Percentiles rank a stretch among this genome's conserved stretches.
These are phyloP conservation scores for Sporobolomyces phaffii DNA, from an alignment of 768 basidiomycete genomes.

Conservation along the genomic window DNA sequence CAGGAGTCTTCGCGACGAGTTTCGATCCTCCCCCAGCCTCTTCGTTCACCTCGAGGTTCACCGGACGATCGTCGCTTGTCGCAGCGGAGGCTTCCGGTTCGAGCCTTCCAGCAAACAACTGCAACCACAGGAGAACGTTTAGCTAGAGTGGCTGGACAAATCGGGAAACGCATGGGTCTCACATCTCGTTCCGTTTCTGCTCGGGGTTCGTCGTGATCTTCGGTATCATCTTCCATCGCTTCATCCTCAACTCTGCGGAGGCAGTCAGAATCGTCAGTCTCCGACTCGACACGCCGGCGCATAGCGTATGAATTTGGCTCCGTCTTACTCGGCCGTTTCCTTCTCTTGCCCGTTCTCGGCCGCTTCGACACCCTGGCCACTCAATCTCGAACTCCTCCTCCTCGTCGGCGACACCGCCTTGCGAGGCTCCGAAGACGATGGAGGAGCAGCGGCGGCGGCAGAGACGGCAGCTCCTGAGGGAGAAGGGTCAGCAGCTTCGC, in stretches of 20 bases:
- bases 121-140: neutral
- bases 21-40: constrained; percentile 68
- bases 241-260: constrained; percentile 7
- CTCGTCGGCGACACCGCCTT: constrained; percentile 1
- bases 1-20: constrained; percentile 91
- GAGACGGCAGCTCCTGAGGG: constrained; percentile 5
- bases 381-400: constrained; percentile 33
- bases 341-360: neutral
- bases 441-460: neutral
- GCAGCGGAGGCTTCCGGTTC: neutral
- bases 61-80: constrained; percentile 35
- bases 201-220: constrained; percentile 18
- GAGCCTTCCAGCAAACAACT: constrained; percentile 21
- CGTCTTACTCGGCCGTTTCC: neutral
- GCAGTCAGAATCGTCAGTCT: too few relatives aligned
- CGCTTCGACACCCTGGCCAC: constrained; percentile 24
- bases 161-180: neutral
- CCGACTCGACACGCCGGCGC: too few relatives aligned
- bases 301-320: too few relatives aligned
- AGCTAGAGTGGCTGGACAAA: neutral
- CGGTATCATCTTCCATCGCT: neutral
- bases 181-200: constrained; percentile 15
- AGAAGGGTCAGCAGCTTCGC: constrained; percentile 7
- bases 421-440: neutral
- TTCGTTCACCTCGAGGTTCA: constrained; percentile 39